Evolutionary conservation across 148 eudicot species (phyloP).

Genomic region (Chenopodium formosanum): DNA sequence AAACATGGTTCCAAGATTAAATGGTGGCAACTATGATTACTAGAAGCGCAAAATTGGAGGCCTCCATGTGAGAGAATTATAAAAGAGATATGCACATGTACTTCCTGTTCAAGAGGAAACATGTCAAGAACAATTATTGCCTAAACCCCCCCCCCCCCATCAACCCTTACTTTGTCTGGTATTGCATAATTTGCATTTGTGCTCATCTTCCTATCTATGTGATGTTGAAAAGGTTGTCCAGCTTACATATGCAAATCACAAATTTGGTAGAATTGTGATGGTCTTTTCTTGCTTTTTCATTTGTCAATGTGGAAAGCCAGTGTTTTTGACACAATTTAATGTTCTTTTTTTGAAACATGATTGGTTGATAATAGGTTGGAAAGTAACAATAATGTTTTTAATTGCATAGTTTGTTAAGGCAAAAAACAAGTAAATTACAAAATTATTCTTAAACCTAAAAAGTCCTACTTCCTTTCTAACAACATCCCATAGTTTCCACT

Average conservation of each 20-base stretch:
- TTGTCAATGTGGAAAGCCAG: conserved; percentile 14
- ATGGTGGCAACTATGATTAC: background rate
- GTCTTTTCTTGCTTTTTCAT: background rate
- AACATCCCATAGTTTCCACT: too few species aligned
- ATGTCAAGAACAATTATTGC: conserved; percentile 13
- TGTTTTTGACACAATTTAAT: background rate
- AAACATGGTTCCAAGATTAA: background rate
- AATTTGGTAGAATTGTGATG: background rate
- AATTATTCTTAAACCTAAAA: too few species aligned
- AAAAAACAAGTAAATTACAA: too few species aligned
- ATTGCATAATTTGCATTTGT: background rate
- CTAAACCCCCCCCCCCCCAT: background rate
- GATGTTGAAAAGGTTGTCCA: conserved; percentile 4
- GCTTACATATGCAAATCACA: background rate
- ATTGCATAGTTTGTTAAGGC: background rate
- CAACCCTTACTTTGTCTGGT: background rate
- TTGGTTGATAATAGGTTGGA: conserved; percentile 11
- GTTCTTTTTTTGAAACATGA: conserved; percentile 18
- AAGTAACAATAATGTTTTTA: background rate
- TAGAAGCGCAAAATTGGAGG: background rate
- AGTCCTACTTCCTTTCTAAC: too few species aligned
- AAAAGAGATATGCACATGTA: conserved; percentile 18
- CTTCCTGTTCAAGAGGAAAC: conserved; percentile 11
- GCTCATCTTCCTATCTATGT: background rate
- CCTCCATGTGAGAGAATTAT: conserved; percentile 16